Conservation (phyloP, 352 stramenopile genomes). For the Globisporangium splendens region DNA sequence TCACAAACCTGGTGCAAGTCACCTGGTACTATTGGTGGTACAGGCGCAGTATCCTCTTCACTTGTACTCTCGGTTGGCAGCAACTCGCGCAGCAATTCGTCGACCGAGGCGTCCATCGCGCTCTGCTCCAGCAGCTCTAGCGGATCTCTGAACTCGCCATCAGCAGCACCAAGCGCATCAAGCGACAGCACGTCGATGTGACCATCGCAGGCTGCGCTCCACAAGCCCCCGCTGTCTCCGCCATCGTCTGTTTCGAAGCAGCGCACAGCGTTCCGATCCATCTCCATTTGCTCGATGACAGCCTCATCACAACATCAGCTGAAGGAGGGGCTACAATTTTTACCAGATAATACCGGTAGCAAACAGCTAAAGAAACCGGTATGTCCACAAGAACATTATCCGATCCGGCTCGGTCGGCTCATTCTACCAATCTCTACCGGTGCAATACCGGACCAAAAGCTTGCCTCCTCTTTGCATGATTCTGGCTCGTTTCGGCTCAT, state of each 20-base stretch:
- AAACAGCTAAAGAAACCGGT: too few species aligned
- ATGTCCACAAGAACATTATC: too few species aligned
- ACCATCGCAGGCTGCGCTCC: neutral
- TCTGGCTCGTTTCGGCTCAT: too few species aligned
- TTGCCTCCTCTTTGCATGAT: neutral
- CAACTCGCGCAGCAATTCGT: conserved; percentile 2
- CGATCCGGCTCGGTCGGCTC: neutral
- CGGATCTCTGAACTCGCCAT: neutral
- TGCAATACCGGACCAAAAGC: too few species aligned
- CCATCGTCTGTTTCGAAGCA: neutral
- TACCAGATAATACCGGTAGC: neutral
- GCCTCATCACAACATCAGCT: too few species aligned
- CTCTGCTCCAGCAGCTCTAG: neutral
- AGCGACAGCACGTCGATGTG: neutral
- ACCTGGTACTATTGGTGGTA: neutral
- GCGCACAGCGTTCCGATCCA: neutral
- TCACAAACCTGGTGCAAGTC: neutral
- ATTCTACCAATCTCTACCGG: neutral
- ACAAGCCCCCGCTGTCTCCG: neutral
- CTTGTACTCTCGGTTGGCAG: neutral
- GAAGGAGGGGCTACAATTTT: neutral
- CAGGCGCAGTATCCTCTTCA: neutral
- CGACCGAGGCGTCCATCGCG: too few species aligned
- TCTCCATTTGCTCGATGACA: too few species aligned
- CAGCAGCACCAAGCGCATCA: neutral